Percentiles rank a stretch among this genome's conserved stretches.
Conservation (phyloP, 805 yeast species). For the Nakazawaea pomicola region DNA sequence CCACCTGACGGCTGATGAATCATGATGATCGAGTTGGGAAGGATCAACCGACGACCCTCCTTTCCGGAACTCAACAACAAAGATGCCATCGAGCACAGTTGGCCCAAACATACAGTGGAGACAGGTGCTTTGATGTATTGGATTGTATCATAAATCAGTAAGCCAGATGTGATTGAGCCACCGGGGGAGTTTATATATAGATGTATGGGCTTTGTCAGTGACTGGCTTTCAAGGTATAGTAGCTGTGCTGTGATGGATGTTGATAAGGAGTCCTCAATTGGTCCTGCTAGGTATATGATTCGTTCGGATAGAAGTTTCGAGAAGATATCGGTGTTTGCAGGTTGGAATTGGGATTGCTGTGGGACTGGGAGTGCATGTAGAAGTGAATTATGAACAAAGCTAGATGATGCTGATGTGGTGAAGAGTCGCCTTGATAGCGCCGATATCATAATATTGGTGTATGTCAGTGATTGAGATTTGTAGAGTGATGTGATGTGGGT, state of each 20-base stretch:
- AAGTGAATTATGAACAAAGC: no score
- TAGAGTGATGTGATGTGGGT: no score
- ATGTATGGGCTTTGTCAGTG: conserved; percentile 19
- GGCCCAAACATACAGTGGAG: conserved; percentile 29
- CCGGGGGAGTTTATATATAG: conserved; percentile 28
- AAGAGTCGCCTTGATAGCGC: neutral
- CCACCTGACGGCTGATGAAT: conserved; percentile 30
- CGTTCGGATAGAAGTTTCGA: conserved; percentile 13
- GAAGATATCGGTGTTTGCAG: conserved; percentile 13
- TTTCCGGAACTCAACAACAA: conserved; percentile 25
- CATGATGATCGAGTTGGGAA: conserved; percentile 29
- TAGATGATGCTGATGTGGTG: neutral
- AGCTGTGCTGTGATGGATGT: conserved; percentile 18
- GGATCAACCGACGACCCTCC: conserved; percentile 22
- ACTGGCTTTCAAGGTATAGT: conserved; percentile 20
- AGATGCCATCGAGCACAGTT: conserved; percentile 30
- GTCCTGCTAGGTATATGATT: conserved; percentile 15
- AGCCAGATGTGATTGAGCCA: conserved; percentile 28
- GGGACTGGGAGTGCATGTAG: conserved; percentile 9
- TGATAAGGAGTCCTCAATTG: conserved; percentile 15
- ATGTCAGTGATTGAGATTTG: no score
- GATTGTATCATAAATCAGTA: conserved; percentile 31
- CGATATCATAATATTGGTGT: neutral
- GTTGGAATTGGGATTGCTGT: neutral
- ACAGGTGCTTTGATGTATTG: conserved; percentile 27